Percentiles rank a stretch among this genome's conserved stretches.
These are phyloP conservation scores for Forsythia suspensa DNA, from an alignment of 257 asterid genomes.

Conservation along the genomic window DNA sequence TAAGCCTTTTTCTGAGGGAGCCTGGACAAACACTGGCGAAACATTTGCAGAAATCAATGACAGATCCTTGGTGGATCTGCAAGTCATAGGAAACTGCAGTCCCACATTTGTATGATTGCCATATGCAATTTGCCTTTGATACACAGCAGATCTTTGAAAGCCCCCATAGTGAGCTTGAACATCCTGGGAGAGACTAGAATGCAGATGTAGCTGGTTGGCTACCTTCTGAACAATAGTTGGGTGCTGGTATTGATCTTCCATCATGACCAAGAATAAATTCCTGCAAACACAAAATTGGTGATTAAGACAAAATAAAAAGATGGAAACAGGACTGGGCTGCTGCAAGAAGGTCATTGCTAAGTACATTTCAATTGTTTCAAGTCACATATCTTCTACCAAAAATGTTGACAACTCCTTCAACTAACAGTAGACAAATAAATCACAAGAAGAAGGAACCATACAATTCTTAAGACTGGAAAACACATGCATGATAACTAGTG, in stretches of 20 bases:
- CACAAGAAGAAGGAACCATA: background rate
- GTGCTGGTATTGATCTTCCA: slow-evolving; percentile 63
- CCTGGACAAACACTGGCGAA: slow-evolving; percentile 83
- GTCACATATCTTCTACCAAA: background rate
- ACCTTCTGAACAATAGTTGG: slow-evolving; percentile 68
- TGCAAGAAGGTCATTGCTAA: background rate
- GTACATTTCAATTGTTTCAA: background rate
- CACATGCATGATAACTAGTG: background rate
- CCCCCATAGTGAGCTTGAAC: slow-evolving; percentile 56
- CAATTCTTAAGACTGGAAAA: background rate
- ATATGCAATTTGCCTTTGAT: slow-evolving; percentile 58
- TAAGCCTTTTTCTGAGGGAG: slow-evolving; percentile 81
- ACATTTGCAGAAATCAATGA: slow-evolving; percentile 70
- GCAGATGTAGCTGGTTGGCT: slow-evolving; percentile 74
- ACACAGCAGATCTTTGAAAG: slow-evolving; percentile 43
- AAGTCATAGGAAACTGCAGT: slow-evolving; percentile 51
- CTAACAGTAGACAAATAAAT: background rate
- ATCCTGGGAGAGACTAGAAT: slow-evolving; percentile 55
- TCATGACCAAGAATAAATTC: slow-evolving; percentile 24
- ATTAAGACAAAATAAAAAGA: background rate
- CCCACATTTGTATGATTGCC: slow-evolving; percentile 67
- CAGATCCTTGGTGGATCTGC: slow-evolving; percentile 52
- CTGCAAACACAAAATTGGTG: slow-evolving; percentile 17
- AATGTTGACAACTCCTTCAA: background rate
- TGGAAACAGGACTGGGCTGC: background rate